Base-by-base conservation (phyloP, 345 rosid species). In the Excoecaria cochinchinensis region DNA sequence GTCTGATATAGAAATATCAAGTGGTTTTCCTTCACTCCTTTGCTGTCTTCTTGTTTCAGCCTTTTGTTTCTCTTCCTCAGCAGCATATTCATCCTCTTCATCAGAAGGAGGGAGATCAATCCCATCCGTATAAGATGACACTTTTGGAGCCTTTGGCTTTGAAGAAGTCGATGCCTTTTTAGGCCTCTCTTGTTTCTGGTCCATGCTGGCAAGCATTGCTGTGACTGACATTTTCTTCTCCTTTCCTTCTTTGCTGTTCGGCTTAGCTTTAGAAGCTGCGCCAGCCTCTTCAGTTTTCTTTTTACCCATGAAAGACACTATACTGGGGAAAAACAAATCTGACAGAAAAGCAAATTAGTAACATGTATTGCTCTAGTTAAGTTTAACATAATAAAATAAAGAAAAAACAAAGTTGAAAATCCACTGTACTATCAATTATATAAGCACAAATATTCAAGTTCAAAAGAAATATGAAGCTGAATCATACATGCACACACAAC, bases 51-150 rank as follows among this genome's bases (percentile, higher is more conserved):
- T 73, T 10, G 57, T 63, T n/a, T 76, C 89, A 52, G 52, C 64
- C 75, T 78, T 82, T n/a, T 80, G 75, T 69, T 82, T 73, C 68
- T 84, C 90, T 77, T 86, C 94, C 19, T 78, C 92, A 6, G 91
- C 81, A 9, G 47, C 83, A 44, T 73, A 65, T 14, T 73, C 92
- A 0, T 90, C 97, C 74, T 91, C 98, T 0, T 89, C 98, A 3
- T 89, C 98, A 80, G 98, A 87, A 13, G 98, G 91, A 77, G 97
- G 98, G 70, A 95, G 96, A 83, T 93, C 99, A 40, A 90, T 76
- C 6, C 85, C 98, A 73, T 93, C 99, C 4, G 83, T 90, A 74
- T 95, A 95, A 46, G 98, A 84, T 0, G 89, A 62, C 67, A 69
- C 71, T 62, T 90, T 89, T 5, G 86, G 75, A 73, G 80, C 84